phyloP scores from a whole-genome alignment of 2,329 filamentous ascomycete genomes.

The Cercospora canescens region DNA sequence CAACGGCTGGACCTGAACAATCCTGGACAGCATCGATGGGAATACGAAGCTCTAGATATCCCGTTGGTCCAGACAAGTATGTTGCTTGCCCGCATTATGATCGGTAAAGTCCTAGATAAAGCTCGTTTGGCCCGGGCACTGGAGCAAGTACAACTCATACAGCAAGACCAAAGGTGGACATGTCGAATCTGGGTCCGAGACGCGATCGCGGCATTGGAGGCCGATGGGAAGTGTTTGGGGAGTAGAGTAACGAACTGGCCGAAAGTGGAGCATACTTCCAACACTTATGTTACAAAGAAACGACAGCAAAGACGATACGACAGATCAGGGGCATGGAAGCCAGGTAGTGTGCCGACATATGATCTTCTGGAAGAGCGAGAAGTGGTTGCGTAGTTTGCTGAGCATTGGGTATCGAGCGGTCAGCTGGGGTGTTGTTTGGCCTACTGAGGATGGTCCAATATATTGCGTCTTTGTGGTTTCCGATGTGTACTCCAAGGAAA shows the following conservation, averaged over 20 bases:
- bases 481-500: neutral
- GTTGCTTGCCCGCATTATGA: constrained; percentile 39
- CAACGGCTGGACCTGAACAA: neutral
- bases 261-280: constrained; percentile 38
- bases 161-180: constrained; percentile 41
- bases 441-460: too few relatives aligned
- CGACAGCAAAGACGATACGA: constrained; percentile 27
- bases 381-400: neutral
- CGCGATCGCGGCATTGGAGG: constrained; percentile 36
- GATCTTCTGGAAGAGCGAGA: constrained; percentile 23
- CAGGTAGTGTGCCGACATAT: constrained; percentile 32
- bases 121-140: constrained; percentile 37
- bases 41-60: neutral
- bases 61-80: constrained; percentile 2
- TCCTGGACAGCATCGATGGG: neutral
- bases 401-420: too few relatives aligned
- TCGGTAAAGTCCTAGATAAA: constrained; percentile 44
- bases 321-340: constrained; percentile 12
- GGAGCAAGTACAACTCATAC: constrained; percentile 35
- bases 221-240: constrained; percentile 42
- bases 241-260: constrained; percentile 41
- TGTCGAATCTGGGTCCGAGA: constrained; percentile 44
- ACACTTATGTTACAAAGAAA: constrained; percentile 41
- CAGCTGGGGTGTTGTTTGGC: too few relatives aligned
- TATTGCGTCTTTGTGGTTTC: neutral